A percentile compares a stretch with the other conserved stretches of the same genome.
phyloP scores from a whole-genome alignment of 306 rosid species.

The Quercus parvula region DNA sequence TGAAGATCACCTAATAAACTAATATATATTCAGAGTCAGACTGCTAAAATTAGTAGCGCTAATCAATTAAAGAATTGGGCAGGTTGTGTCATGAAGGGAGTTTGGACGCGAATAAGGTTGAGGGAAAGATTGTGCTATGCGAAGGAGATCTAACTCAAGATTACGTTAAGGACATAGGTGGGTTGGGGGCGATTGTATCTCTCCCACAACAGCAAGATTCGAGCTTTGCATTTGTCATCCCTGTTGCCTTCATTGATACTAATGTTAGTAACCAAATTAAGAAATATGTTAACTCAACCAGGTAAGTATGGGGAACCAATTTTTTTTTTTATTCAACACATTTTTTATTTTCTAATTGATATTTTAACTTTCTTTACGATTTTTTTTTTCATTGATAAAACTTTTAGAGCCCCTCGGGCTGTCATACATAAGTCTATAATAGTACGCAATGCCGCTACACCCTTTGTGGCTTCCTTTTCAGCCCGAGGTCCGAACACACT shows the following conservation, averaged over 20 bases:
- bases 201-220: constrained; percentile 17
- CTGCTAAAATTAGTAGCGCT: too few species aligned
- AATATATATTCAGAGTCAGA: background rate
- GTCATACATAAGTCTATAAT: background rate
- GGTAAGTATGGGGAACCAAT: constrained; percentile 20
- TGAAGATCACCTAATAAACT: background rate
- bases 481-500: constrained; percentile 64
- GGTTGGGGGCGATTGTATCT: constrained; percentile 52
- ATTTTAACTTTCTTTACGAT: too few species aligned
- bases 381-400: too few species aligned
- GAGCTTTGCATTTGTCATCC: constrained; percentile 34
- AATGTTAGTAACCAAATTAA: constrained; percentile 36
- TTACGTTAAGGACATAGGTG: constrained; percentile 40
- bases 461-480: constrained; percentile 64
- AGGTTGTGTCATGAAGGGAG: too few species aligned
- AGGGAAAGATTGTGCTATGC: constrained; percentile 69
- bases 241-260: constrained; percentile 35
- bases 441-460: constrained; percentile 31
- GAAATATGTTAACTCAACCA: constrained; percentile 65
- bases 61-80: too few species aligned
- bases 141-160: constrained; percentile 35
- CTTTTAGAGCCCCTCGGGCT: too few species aligned
- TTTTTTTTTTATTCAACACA: too few species aligned
- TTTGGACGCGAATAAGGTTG: constrained; percentile 30
- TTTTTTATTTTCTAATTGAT: too few species aligned